phyloP scores from a whole-genome alignment of 805 yeast species.

The Metschnikowia koreensis region DNA sequence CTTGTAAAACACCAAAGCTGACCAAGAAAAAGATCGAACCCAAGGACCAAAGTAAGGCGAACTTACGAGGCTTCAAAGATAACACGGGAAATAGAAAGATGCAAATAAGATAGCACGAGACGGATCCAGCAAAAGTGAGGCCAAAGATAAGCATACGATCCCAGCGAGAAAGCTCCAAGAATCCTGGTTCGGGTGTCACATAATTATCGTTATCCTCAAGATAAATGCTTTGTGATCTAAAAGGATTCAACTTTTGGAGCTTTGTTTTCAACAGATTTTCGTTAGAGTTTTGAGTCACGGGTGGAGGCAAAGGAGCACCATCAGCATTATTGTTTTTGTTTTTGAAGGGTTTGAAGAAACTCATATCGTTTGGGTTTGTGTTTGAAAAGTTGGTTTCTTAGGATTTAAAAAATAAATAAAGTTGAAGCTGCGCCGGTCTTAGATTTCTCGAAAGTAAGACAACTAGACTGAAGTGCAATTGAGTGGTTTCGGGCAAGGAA shows the following conservation, averaged over 20 bases:
- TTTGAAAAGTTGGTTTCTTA: background rate
- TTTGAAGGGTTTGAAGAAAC: constrained; percentile 36
- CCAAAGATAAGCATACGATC: constrained; percentile 47
- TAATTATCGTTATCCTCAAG: constrained; percentile 43
- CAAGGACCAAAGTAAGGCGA: constrained; percentile 47
- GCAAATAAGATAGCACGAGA: constrained; percentile 42
- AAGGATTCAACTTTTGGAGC: constrained; percentile 40
- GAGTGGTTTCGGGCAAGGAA: too few relatives aligned
- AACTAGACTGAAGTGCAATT: too few relatives aligned
- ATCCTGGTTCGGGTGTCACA: constrained; percentile 45
- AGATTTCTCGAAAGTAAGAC: background rate
- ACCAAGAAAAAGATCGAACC: constrained; percentile 46
- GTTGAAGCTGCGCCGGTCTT: background rate
- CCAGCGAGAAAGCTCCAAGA: constrained; percentile 44
- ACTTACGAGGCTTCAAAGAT: constrained; percentile 42
- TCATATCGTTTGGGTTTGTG: constrained; percentile 25
- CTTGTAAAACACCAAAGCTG: constrained; percentile 47
- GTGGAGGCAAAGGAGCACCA: constrained; percentile 38
- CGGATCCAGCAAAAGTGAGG: constrained; percentile 42
- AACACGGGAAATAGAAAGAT: constrained; percentile 44
- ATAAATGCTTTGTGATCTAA: constrained; percentile 35
- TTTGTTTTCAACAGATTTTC: constrained; percentile 26
- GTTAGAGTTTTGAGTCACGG: constrained; percentile 28
- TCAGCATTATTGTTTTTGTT: constrained; percentile 26
- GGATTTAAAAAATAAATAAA: background rate